Base-by-base conservation (phyloP, 2,329 filamentous ascomycete genomes). In the Alternaria burnsii region DNA sequence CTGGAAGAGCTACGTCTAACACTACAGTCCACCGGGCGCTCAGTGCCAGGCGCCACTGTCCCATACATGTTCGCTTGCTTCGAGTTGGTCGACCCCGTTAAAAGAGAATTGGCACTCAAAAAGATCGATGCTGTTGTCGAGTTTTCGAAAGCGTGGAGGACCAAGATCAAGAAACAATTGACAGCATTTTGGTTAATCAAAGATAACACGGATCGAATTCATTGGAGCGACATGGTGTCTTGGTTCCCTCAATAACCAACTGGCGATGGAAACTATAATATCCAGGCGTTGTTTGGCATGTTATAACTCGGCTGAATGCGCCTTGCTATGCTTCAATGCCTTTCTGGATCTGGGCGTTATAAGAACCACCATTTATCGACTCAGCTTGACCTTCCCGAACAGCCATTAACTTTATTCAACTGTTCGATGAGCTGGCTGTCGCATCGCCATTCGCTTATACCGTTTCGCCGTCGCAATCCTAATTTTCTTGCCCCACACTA, bases 401-500 rank as follows among this genome's bases (percentile, higher is more conserved):
- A 26, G 12, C n/a, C 24, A 40, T 8, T 20, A 7, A 42, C 50
- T 38, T 22, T 53, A 20, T 34, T 26, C 52, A n/a, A 62, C 12
- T 42, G 59, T 59, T 34, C 63, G 61, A 44, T 61, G 61, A 9
- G 54, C 51, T 16, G 63, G 61, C 9, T 65, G 61, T 20, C 53
- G 60, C 40, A 65, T 53, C 16, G 62, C 62, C 61, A 66, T 66
- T 9, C 14, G 36, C 38, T 50, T 47, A 42, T 66, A 65, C 34
- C 40, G 56, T 41, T 55, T 53, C 30, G 62, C 59, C 16, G 64
- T 66, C 22, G 52, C 40, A n/a, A 62, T 55, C 18, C 64, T 57
- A 11, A 55, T 48, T 28, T 40, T 59, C 59, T 68, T 68, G 18
- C 65, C 65, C 61, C 64, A 65, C 20, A 59, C 48, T 22, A 68